Percentiles rank a stretch among this genome's conserved stretches.
phyloP scores from a whole-genome alignment of 2,329 filamentous ascomycete species.

The Botrytis elliptica region DNA sequence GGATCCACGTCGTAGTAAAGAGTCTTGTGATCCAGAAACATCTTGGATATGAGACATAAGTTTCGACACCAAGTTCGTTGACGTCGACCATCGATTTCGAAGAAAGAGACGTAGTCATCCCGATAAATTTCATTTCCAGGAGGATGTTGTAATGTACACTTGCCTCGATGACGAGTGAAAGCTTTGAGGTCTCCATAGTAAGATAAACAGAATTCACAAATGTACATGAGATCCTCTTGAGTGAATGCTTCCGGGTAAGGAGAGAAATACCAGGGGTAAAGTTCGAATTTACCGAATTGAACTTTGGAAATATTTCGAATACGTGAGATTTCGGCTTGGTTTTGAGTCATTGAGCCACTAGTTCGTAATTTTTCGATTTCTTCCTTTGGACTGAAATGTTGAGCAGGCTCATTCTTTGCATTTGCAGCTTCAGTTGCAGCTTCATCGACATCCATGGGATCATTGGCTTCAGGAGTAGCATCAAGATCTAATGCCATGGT shows the following conservation, averaged over 20 bases:
- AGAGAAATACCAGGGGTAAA: conserved; percentile 99
- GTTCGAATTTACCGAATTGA: conserved; percentile 87
- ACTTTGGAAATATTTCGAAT: conserved; percentile 93
- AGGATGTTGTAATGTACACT: conserved; percentile 88
- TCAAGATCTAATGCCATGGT: conserved; percentile 33
- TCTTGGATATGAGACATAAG: conserved; percentile 87
- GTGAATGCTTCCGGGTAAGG: conserved; percentile 90
- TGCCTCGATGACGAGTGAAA: conserved; percentile 81
- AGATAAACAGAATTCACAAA: conserved; percentile 94
- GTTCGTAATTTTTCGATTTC: conserved; percentile 96
- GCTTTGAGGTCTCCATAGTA: conserved; percentile 84
- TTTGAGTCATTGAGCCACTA: conserved; percentile 97
- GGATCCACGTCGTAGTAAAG: conserved; percentile 99
- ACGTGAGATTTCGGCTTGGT: conserved; percentile 92
- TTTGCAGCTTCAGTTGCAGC: conserved; percentile 39
- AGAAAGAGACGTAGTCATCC: conserved; percentile 90
- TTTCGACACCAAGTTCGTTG: conserved; percentile 97
- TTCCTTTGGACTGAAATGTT: conserved; percentile 71
- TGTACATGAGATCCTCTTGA: conserved; percentile 86
- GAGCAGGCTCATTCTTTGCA: conserved; percentile 39
- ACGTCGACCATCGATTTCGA: conserved; percentile 91
- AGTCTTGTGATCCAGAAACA: conserved; percentile 97
- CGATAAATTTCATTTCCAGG: conserved; percentile 98
- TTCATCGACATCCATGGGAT: conserved; percentile 56
- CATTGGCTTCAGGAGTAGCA: conserved; percentile 37